These are phyloP conservation scores for Cladosporium sp. DNA, from an alignment of 2,329 filamentous ascomycete species.

Conservation along the genomic window DNA sequence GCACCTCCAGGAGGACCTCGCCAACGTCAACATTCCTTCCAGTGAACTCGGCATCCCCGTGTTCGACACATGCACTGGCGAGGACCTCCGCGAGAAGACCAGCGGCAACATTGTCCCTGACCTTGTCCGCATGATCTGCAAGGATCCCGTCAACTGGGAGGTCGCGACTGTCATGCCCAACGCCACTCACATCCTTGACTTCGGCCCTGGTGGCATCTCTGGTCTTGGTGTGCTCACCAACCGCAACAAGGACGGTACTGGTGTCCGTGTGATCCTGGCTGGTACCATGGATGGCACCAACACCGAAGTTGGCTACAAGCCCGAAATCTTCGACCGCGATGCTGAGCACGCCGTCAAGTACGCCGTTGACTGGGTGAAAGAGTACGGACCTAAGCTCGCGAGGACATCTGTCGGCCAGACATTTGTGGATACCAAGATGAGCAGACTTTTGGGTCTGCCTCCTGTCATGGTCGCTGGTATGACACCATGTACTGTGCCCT, in stretches of 20 bases:
- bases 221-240: constrained; percentile 94
- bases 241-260: constrained; percentile 98
- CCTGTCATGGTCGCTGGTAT: constrained; percentile 91
- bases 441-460: constrained; percentile 77
- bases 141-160: constrained; percentile 94
- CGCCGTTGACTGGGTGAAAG: constrained; percentile 95
- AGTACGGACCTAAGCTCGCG: constrained; percentile 88
- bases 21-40: constrained; percentile 73
- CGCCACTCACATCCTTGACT: constrained; percentile 93
- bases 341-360: constrained; percentile 93
- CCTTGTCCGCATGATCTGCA: constrained; percentile 88
- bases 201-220: constrained; percentile 94
- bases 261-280: constrained; percentile 92
- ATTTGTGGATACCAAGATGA: constrained; percentile 97
- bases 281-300: constrained; percentile 91
- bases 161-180: constrained; percentile 85
- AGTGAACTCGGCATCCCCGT: constrained; percentile 78
- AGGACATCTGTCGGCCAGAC: constrained; percentile 87
- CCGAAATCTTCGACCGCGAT: constrained; percentile 94
- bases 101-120: constrained; percentile 75
- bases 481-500: constrained; percentile 85
- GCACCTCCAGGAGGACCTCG: constrained; percentile 83
- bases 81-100: constrained; percentile 72
- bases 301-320: constrained; percentile 92
- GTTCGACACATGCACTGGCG: constrained; percentile 84